Base-by-base conservation (phyloP, 1,284 basidiomycete genomes). In the Porodaedalea pini region DNA sequence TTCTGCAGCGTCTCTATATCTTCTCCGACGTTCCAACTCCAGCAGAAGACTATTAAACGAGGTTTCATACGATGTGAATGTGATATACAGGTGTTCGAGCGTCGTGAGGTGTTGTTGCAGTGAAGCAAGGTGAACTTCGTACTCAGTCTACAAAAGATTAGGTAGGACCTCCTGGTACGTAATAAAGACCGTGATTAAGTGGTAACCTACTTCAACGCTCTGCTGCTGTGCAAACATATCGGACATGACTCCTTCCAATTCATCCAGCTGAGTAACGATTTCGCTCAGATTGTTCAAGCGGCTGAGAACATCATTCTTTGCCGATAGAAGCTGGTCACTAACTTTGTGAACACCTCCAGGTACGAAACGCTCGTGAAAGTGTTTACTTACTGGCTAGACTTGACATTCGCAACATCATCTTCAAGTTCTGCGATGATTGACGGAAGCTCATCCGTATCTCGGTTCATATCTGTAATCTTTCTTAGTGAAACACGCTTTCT, bases 371-470 rank as follows among this genome's bases (percentile, higher is more conserved):
- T 8, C 34, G 47, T 11, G 31, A n/a, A 10, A 15, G 11, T 41
- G 15, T 44, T 7, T 29, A 68, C 85, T 64, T 67, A 91, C 89
- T 83, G 76, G 40, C 78, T 74, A 6, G 68, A 69, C 48, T 83
- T 74, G 43, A 90, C 81, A 2, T 73, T 68, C 17, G 65, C 63
- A 15, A 80, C 73, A 57, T 77, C 76, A 43, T 80, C 79, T 62
- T 90, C 85, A 40, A 92, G 69, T 61, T 91, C 89, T 0, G 72
- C 67, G 69, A 92, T 81, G 52, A 92, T 88, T 2, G 77, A 74
- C 6, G 86, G 85, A 4, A 92, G 73, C 65, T 90, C 86, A 17
- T 86, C 78, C 1, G 84, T 87, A 67, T 92, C 89, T 44, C 85
- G 76, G 62, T 85, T 82, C 83, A 92, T 90, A 19, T 81, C 89